Evolutionary conservation across 495 filamentous ascomycete species (phyloP).

Genomic region (Penicillium turbatum): DNA sequence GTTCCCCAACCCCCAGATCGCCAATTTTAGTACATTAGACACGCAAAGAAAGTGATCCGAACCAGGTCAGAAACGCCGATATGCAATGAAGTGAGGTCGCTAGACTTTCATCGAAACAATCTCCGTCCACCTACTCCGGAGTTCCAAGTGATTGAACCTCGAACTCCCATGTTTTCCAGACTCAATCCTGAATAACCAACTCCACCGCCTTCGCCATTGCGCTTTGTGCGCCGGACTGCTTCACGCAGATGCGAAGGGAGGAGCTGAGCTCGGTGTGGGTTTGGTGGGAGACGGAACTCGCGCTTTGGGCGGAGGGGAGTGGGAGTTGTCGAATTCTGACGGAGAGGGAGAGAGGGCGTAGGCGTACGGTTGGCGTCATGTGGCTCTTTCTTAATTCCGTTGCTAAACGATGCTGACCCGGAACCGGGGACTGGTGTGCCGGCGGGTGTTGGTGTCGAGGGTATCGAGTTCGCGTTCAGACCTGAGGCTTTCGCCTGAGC

Average conservation of each 20-base stretch:
- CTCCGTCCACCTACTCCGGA: conserved; percentile 52
- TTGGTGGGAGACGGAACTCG: conserved; percentile 35
- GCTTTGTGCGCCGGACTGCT: conserved; percentile 68
- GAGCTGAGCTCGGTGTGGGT: conserved; percentile 62
- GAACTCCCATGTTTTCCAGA: conserved; percentile 62
- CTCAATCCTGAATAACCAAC: conserved; percentile 70
- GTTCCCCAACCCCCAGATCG: not conserved
- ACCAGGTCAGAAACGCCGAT: not conserved
- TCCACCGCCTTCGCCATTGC: conserved; percentile 58
- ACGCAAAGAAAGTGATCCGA: conserved; percentile 5
- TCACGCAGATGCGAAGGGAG: conserved; percentile 80
- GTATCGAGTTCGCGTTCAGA: conserved; percentile 11
- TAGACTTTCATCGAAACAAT: conserved; percentile 52
- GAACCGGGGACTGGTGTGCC: conserved; percentile 11
- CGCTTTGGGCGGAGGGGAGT: conserved; percentile 16
- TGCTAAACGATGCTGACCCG: conserved; percentile 3
- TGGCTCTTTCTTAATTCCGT: conserved; percentile 27
- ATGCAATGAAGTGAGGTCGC: conserved; percentile 6
- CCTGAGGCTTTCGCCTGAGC: conserved; percentile 38
- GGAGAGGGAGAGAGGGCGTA: conserved; percentile 12
- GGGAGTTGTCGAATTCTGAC: conserved; percentile 4
- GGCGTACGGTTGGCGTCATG: conserved; percentile 15
- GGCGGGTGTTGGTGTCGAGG: conserved; percentile 16
- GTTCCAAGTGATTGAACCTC: conserved; percentile 57
- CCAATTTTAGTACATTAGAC: not conserved